Conservation (phyloP, 106 monocot species). For the Apostasia shenzhenica region DNA sequence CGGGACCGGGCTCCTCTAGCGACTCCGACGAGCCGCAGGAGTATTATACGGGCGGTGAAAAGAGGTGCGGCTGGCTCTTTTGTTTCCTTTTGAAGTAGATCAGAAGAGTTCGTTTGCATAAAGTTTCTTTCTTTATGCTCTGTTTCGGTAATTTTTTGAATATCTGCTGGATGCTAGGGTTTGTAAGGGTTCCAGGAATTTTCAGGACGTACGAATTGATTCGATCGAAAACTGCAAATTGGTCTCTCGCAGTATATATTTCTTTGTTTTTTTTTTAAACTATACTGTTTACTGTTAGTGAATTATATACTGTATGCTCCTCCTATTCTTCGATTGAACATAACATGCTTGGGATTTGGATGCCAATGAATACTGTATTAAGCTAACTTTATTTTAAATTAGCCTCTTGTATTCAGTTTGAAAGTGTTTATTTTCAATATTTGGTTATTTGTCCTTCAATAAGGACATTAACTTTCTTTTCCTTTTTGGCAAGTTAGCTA, state of each 20-base stretch:
- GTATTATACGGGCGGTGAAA: conserved; percentile 90
- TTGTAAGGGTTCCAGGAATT: neutral
- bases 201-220: neutral
- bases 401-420: too few relatives aligned
- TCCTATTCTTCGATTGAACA: neutral
- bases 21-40: conserved; percentile 75
- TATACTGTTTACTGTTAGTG: neutral
- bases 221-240: neutral
- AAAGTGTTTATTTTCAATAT: too few relatives aligned
- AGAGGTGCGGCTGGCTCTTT: conserved; percentile 37
- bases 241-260: neutral
- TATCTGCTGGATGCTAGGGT: neutral
- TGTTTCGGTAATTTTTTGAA: neutral
- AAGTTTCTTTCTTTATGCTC: neutral
- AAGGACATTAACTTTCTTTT: too few relatives aligned
- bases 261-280: neutral
- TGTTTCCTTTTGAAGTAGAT: too few relatives aligned
- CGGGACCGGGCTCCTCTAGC: conserved; percentile 37
- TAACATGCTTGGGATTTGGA: neutral
- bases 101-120: too few relatives aligned
- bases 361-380: neutral
- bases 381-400: too few relatives aligned
- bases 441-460: too few relatives aligned
- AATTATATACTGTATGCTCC: neutral
- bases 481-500: too few relatives aligned